phyloP scores from a whole-genome alignment of 768 basidiomycete species.

The Lentinula guzmanii region DNA sequence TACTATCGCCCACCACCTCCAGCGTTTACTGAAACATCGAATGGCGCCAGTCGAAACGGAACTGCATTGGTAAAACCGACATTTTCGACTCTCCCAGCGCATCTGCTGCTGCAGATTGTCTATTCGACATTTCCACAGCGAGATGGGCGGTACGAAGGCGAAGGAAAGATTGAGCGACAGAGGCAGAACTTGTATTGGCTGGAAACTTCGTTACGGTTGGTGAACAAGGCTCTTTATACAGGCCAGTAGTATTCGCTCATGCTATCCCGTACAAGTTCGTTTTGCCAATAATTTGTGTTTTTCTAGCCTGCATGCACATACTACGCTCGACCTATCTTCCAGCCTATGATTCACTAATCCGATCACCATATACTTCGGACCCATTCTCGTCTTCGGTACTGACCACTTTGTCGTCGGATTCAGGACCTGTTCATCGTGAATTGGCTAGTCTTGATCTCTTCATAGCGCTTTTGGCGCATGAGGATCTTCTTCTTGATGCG shows the following conservation, averaged over 20 bases:
- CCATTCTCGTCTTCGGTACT: conserved; percentile 40
- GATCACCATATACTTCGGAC: conserved; percentile 68
- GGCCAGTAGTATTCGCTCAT: not conserved
- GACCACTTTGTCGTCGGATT: conserved; percentile 11
- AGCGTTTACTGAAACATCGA: not conserved
- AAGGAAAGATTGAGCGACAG: conserved; percentile 42
- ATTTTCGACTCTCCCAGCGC: conserved; percentile 40
- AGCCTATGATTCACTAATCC: conserved; percentile 56
- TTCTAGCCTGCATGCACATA: conserved; percentile 68
- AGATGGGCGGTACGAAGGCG: conserved; percentile 28
- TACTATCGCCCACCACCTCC: not conserved
- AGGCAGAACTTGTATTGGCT: conserved; percentile 73
- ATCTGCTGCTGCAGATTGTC: conserved; percentile 66
- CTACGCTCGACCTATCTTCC: conserved; percentile 72
- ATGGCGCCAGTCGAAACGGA: not conserved
- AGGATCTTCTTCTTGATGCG: conserved; percentile 76
- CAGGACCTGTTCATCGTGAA: conserved; percentile 55
- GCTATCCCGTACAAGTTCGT: not conserved
- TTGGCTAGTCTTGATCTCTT: conserved; percentile 71
- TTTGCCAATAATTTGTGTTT: not conserved
- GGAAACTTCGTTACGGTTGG: conserved; percentile 52
- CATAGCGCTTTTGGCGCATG: conserved; percentile 73
- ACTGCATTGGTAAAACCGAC: conserved; percentile 2
- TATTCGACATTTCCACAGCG: conserved; percentile 55
- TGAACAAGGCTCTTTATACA: conserved; percentile 61